Base-by-base conservation (phyloP, 75 land plant species). In the Larix kaempferi region DNA sequence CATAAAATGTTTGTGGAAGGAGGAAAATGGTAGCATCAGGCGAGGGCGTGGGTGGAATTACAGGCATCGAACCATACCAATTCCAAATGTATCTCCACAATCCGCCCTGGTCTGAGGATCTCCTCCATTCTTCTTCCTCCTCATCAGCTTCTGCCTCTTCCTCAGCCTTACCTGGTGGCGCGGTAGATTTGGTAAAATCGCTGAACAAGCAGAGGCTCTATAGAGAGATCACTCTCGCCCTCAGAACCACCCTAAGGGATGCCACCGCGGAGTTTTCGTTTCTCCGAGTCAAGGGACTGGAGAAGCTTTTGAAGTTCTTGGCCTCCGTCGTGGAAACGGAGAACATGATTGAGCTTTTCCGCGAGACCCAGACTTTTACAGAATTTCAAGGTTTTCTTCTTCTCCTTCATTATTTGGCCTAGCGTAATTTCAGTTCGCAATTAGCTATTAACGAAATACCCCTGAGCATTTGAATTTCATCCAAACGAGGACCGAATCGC, bases 181-280 rank as follows among this genome's bases (percentile, higher is more conserved):
- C 86, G 0, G 80, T 37, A 37, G 99, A 96, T 63, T 87, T 93
- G 49, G 89, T 90, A 63, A 59, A 77, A 39, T 88, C 92, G 17
- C 83, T 95, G 59, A 75, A 74, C 44, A 35, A 62, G 25, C 92
- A 92, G 74, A 76, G 94, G 44, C 64, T 89, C 14, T 79, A 87
- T 77, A 72, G 97, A 41, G 99, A 96, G 78, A 85, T 96, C 49
- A 83, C 91, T 3, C 88, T 94, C 67, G 81, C 94, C 5, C 89
- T 96, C 52, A 88, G 89, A 16, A 82, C 80, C 12, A 94, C 92
- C 25, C 87, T 96, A 78, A 66, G 91, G 23, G 91, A 94, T 73
- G 89, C 94, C 37, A 77, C 77, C 22, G 92, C 94, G 27, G 96
- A 96, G 56, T 94, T 96, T 84, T 90, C 92, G 12, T 96, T 94